Conservation (phyloP, 2,329 filamentous ascomycete genomes). For the Neopestalotiopsis sp. region DNA sequence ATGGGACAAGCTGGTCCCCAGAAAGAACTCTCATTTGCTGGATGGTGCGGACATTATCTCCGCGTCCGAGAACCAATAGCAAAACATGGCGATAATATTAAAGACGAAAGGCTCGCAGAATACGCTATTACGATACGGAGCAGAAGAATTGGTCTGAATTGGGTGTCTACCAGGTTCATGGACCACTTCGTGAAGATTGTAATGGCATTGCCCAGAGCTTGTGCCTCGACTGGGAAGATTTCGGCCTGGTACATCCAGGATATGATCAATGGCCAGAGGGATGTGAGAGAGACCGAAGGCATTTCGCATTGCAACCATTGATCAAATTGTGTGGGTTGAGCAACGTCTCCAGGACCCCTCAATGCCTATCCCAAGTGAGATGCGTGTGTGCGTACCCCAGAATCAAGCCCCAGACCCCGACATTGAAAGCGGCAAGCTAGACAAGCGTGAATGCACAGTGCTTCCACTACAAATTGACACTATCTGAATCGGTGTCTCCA, state of each 20-base stretch:
- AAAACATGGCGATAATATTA: slow-evolving; percentile 33
- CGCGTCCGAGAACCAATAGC: slow-evolving; percentile 43
- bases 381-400: not conserved
- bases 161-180: slow-evolving; percentile 36
- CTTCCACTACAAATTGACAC: not conserved
- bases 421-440: not conserved
- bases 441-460: not conserved
- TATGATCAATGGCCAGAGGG: slow-evolving; percentile 28
- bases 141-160: slow-evolving; percentile 47
- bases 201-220: slow-evolving; percentile 27
- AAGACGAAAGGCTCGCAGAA: slow-evolving; percentile 45
- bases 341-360: no score
- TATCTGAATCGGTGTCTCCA: not conserved
- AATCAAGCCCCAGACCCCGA: not conserved
- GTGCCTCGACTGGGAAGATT: slow-evolving; percentile 31
- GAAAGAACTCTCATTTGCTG: slow-evolving; percentile 38
- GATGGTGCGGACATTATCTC: slow-evolving; percentile 37
- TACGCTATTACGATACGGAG: slow-evolving; percentile 43
- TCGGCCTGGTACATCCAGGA: slow-evolving; percentile 33
- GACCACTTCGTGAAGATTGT: slow-evolving; percentile 15
- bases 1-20: slow-evolving; percentile 24
- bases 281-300: slow-evolving; percentile 39
- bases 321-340: slow-evolving; percentile 1
- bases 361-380: no score
- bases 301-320: slow-evolving; percentile 39